Evolutionary conservation across 208 protist species (phyloP), one percentile per base, ranked within the genome.

Genomic region (Acanthamoeba castellanii): DNA sequence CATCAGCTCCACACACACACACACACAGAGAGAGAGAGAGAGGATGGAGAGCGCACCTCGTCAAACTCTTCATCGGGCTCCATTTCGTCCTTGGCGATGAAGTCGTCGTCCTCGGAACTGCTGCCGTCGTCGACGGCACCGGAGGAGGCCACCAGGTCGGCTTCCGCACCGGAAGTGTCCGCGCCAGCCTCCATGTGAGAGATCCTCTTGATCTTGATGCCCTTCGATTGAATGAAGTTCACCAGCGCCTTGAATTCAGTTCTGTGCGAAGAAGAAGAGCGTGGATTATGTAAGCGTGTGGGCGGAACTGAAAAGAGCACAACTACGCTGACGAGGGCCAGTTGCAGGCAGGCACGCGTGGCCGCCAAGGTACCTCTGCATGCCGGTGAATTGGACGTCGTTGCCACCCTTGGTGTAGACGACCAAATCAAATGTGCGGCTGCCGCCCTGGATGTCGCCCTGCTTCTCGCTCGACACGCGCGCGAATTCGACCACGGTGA

Each of bases 401-500:
- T 18, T 64, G n/a, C 85, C 85, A n/a, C 57, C 85, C 57, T 91
- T 91, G 34, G 61, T 74, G 85, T 64, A 55, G 42, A 91, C 85
- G 57, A 91, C 78, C 25, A 96, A n/a, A 95, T 96, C 95, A 32
- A 96, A 96, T 2, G 94, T 96, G 45, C 92, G 47, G 34, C 61
- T 95, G 34, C 81, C 37, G 22, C 61, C 87, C 45, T 50, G 87
- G 30, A 55, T 32, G n/a, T 57, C 85, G 42, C 68, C 88, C 50
- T 87, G 72, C 72, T 70, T 72, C 85, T n/a, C 50, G 70, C 34
- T 91, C 32, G 57, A 34, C 34, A 97, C 68, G 57, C 95, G 87
- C 34, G 95, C 47, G 52, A 97, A 97, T 50, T 97, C 96, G n/a
- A 97, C 93, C 4, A 88, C 66, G 30, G 45, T 47, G 32, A 97